Conservation (phyloP, 495 filamentous ascomycete genomes). For the Rostrohypoxylon terebratum region DNA sequence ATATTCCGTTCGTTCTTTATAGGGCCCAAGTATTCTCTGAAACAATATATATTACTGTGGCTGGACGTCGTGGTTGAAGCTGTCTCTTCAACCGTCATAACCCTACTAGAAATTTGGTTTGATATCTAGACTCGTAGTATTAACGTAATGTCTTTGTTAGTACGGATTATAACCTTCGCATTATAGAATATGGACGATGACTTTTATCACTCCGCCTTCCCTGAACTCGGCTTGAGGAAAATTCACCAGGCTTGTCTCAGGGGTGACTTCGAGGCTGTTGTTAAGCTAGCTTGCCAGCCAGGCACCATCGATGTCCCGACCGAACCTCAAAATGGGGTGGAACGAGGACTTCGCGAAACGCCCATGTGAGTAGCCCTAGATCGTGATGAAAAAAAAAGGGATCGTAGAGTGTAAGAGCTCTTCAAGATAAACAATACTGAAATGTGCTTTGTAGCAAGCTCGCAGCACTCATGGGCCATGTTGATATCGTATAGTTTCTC, state of each 20-base stretch:
- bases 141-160: not conserved
- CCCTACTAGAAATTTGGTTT: not conserved
- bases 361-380: conserved; percentile 33
- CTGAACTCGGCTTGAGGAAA: conserved; percentile 31
- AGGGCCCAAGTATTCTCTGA: not conserved
- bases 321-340: conserved; percentile 13
- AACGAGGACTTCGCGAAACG: conserved; percentile 28
- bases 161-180: not conserved
- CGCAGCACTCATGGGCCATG: conserved; percentile 44
- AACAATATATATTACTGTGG: not conserved
- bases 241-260: conserved; percentile 36
- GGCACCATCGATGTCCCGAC: conserved; percentile 12
- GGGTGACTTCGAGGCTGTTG: conserved; percentile 30
- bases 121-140: not conserved
- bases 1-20: not conserved
- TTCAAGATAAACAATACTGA: not conserved
- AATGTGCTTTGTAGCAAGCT: conserved; percentile 17
- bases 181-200: conserved; percentile 6
- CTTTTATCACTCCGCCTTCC: conserved; percentile 1
- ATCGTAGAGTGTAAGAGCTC: not conserved
- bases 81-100: not conserved
- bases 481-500: conserved; percentile 38
- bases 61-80: not conserved
- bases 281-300: conserved; percentile 15
- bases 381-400: not conserved